A percentile compares a stretch with the other conserved stretches of the same genome.
These are phyloP conservation scores for Ophiostoma sp. DNA, from an alignment of 2,329 filamentous ascomycete species.

Conservation along the genomic window DNA sequence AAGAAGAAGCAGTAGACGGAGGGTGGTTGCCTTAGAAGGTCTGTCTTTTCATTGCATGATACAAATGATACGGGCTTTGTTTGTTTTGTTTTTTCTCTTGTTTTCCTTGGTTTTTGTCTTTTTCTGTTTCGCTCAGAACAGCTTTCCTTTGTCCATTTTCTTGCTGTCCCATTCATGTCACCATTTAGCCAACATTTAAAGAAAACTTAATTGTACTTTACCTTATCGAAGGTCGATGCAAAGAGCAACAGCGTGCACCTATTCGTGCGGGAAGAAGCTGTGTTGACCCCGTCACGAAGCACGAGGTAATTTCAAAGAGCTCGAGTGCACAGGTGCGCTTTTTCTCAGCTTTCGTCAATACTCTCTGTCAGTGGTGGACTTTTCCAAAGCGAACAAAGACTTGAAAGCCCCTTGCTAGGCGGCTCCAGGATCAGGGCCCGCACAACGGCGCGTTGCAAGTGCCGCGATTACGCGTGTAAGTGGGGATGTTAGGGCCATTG, in stretches of 20 bases:
- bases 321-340: not conserved
- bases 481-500: not conserved
- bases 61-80: slow-evolving; percentile 12
- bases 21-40: not conserved
- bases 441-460: slow-evolving; percentile 2
- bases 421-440: too few relatives aligned
- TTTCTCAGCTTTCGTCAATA: too few relatives aligned
- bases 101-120: not conserved
- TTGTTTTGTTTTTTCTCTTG: not conserved
- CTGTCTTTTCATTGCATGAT: slow-evolving; percentile 13
- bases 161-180: not conserved
- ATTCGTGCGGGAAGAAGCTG: not conserved
- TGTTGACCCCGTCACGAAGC: not conserved
- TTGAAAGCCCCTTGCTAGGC: too few relatives aligned
- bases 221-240: not conserved
- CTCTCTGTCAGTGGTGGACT: slow-evolving; percentile 3
- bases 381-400: slow-evolving; percentile 1
- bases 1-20: slow-evolving; percentile 37
- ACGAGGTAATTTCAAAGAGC: not conserved
- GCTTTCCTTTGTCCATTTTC: not conserved
- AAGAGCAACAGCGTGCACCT: not conserved
- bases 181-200: not conserved
- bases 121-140: not conserved
- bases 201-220: not conserved
- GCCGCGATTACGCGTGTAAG: slow-evolving; percentile 4